A percentile compares a stretch with the other conserved stretches of the same genome.
Conservation (phyloP, 1,284 basidiomycete genomes). For the Leccinum pachyderme region DNA sequence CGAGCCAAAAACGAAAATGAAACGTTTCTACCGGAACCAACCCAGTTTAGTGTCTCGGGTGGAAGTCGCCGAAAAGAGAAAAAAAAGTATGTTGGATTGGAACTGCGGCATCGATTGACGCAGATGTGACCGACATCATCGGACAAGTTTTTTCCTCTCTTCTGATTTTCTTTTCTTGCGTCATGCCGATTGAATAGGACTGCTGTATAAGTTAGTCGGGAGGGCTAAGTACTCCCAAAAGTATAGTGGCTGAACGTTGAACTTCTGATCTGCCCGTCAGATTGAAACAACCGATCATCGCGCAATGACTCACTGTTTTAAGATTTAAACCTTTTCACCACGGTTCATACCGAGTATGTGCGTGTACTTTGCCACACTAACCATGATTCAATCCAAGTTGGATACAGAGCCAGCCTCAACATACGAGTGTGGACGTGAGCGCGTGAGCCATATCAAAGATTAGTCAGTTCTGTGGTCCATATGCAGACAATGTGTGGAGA, state of each 20-base stretch:
- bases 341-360: not conserved
- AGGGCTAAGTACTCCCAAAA: not conserved
- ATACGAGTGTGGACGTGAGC: not conserved
- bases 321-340: slow-evolving; percentile 1
- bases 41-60: not conserved
- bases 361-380: not conserved
- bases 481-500: not conserved
- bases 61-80: not conserved
- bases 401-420: not conserved
- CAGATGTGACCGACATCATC: slow-evolving; percentile 7
- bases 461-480: not conserved
- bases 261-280: slow-evolving; percentile 6
- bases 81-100: not conserved
- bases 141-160: slow-evolving; percentile 4
- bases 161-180: not conserved
- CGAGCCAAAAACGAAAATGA: not conserved
- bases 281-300: slow-evolving; percentile 12
- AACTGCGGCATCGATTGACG: not conserved
- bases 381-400: not conserved
- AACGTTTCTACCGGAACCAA: not conserved
- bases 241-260: slow-evolving; percentile 6
- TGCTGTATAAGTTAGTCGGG: not conserved
- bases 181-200: not conserved
- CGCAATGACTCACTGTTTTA: slow-evolving; percentile 6
- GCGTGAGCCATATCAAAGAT: not conserved